A percentile compares a stretch with the other conserved stretches of the same genome.
Conservation (phyloP, 2,329 filamentous ascomycete species). For the Fusarium sp. region DNA sequence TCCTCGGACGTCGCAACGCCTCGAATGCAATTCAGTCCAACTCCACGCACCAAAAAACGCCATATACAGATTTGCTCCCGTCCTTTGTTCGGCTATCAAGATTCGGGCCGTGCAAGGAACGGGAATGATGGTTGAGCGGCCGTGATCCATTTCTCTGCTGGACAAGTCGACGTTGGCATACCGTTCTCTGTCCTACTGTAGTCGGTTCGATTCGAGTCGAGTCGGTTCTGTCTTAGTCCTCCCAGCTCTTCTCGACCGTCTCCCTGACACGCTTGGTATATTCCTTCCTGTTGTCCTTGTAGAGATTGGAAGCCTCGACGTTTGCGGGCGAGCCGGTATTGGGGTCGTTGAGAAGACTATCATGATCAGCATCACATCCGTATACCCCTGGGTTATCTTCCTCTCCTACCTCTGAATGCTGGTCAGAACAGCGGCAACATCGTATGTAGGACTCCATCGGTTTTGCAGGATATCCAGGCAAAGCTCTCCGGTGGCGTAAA, state of each 20-base stretch:
- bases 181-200: conserved; percentile 27
- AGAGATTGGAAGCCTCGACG: conserved; percentile 96
- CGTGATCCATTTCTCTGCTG: conserved; percentile 26
- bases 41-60: conserved; percentile 49
- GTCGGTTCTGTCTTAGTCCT: conserved; percentile 69
- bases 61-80: conserved; percentile 36
- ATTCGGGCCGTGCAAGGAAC: not conserved
- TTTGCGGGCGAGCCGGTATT: conserved; percentile 99
- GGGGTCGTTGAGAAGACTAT: conserved; percentile 92
- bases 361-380: conserved; percentile 43
- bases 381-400: not conserved
- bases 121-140: conserved; percentile 20
- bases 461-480: conserved; percentile 98
- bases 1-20: conserved; percentile 41
- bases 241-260: conserved; percentile 99
- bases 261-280: conserved; percentile 95
- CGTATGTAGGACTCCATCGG: conserved; percentile 98
- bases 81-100: not conserved
- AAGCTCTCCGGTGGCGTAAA: conserved; percentile 95
- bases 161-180: conserved; percentile 39
- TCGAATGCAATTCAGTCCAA: conserved; percentile 50
- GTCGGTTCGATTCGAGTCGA: not conserved
- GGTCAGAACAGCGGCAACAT: conserved; percentile 95
- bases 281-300: conserved; percentile 97
- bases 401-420: conserved; percentile 88